A percentile compares a stretch with the other conserved stretches of the same genome.
Evolutionary conservation across 2,329 filamentous ascomycete species (phyloP).

Genomic region (Colletotrichum eremochloae): DNA sequence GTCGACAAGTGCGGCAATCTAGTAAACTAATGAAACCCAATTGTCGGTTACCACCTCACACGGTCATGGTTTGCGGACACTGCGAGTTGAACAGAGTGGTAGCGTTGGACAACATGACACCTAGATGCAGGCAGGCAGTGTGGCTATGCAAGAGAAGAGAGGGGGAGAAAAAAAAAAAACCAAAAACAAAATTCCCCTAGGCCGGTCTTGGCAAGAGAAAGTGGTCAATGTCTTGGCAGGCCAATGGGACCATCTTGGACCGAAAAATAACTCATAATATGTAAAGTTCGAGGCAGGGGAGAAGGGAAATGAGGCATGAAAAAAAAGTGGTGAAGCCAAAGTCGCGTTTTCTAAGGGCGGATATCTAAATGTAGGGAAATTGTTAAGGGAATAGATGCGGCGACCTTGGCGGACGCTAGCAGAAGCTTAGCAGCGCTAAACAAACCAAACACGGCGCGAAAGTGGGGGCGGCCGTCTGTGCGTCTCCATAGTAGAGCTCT

Average conservation of each 20-base stretch:
- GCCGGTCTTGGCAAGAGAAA: conserved; percentile 23
- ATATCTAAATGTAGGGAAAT: conserved; percentile 16
- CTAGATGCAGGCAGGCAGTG: background rate
- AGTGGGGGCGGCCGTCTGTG: background rate
- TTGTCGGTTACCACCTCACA: background rate
- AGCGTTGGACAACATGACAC: background rate
- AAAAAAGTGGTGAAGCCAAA: conserved; percentile 22
- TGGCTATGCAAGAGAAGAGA: conserved; percentile 16
- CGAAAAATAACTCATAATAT: conserved; percentile 31
- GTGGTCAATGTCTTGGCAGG: conserved; percentile 34
- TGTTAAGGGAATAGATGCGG: conserved; percentile 38
- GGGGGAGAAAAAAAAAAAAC: background rate
- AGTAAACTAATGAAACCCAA: background rate
- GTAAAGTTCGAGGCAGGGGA: background rate
- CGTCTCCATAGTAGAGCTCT: conserved; percentile 7
- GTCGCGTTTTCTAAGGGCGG: conserved; percentile 37
- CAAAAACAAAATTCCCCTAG: background rate
- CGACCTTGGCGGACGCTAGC: conserved; percentile 37
- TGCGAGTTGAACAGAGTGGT: background rate
- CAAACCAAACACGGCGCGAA: conserved; percentile 32
- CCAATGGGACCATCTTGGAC: conserved; percentile 30
- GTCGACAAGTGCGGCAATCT: background rate
- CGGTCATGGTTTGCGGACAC: background rate
- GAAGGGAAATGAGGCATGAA: background rate
- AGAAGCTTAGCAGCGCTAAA: conserved; percentile 42